Conservation (phyloP, 495 filamentous ascomycete species). For the Neurospora terricola region DNA sequence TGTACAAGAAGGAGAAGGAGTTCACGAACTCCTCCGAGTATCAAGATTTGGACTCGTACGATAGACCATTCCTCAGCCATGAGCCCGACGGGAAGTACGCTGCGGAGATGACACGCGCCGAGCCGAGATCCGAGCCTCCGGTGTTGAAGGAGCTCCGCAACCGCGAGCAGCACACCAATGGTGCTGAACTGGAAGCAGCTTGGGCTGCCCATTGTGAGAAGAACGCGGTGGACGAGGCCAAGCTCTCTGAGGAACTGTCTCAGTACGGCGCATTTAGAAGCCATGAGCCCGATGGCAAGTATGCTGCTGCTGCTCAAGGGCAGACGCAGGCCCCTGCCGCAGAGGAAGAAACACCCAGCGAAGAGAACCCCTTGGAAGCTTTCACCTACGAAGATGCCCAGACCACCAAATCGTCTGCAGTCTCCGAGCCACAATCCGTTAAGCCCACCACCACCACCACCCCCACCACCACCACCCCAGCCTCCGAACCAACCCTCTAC, state of each 20-base stretch:
- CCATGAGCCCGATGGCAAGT: slow-evolving; percentile 15
- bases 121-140: slow-evolving; percentile 17
- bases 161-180: not conserved
- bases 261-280: slow-evolving; percentile 4
- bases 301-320: slow-evolving; percentile 1
- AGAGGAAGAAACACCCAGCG: slow-evolving; percentile 5
- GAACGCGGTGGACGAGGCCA: not conserved
- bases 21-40: slow-evolving; percentile 1
- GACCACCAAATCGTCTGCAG: not conserved
- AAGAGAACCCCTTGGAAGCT: slow-evolving; percentile 22
- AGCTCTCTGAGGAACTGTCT: slow-evolving; percentile 2
- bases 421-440: slow-evolving; percentile 26
- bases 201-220: not conserved
- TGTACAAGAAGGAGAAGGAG: not conserved
- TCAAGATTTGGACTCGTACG: slow-evolving; percentile 19
- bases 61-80: slow-evolving; percentile 18
- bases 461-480: slow-evolving; percentile 2
- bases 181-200: not conserved
- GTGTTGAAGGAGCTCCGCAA: slow-evolving; percentile 12
- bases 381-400: slow-evolving; percentile 21
- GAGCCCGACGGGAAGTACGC: slow-evolving; percentile 25
- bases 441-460: slow-evolving; percentile 13
- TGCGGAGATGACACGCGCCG: slow-evolving; percentile 5
- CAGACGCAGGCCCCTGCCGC: not conserved
- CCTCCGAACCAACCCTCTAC: slow-evolving; percentile 41